Base-by-base conservation (phyloP, 73 alveolate genomes). In the Paramecium pentaurelia region DNA sequence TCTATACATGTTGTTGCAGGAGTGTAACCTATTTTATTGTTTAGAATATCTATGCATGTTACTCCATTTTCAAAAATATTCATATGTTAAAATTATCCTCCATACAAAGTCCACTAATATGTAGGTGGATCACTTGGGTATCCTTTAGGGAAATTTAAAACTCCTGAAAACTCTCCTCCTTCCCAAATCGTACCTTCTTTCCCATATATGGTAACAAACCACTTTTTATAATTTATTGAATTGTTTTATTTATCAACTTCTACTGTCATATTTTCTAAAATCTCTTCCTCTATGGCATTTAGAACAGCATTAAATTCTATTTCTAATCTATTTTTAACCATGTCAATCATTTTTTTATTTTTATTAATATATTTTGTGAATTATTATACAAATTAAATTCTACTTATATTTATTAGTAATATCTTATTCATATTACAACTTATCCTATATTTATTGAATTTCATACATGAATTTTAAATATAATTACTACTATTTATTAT, bases 171-270 rank as follows among this genome's bases (percentile, higher is more conserved):
- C 25, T 49, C 75, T 3, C 91, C 91, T 7, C 75, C 75, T 80
- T 80, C 91, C 91, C 91, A 80, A 44, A 49, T 42, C 3, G 91
- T 80, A 44, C 75, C 75, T 25, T 80, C 91, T 16, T 42, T 42
- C 9, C 91, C 91, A 42, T 49, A 80, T 8, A 80, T 49, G 1
- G 58, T 64, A 4, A 40, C 18, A 7, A 16, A 6, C 91, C 91
- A 80, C 45, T 40, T 80, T 3, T 12, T 80, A 44, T 73, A 73
- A 73, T 73, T 38, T 6, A 36, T 73, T 12, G 87, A 20, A 73
- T 73, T 37, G 14, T 73, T 73, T 73, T 73, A 7, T 10, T 30
- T 16, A 8, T 58, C 87, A 1, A 73, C 60, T 16, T 36, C 68
- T 2, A 73, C 87, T n/a, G 87, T n/a, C 18, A 73, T 40, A 73